Evolutionary conservation across 2,329 filamentous ascomycete genomes (phyloP), one percentile per base, ranked within the genome.

Genomic region (Paradendryphiella salina): DNA sequence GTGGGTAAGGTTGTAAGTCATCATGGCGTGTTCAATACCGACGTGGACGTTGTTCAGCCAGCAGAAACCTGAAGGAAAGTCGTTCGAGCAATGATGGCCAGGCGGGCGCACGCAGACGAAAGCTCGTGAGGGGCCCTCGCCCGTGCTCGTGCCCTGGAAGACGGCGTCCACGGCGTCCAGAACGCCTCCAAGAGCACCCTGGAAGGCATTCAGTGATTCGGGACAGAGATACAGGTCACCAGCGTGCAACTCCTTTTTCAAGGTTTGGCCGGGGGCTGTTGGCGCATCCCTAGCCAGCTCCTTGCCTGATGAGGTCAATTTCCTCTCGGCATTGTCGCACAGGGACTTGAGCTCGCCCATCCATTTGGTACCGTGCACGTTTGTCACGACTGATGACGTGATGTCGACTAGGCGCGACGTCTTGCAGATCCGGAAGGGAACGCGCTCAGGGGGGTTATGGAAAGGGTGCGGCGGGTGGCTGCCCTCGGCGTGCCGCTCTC

Each of bases 21-120:
- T 84, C 15, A 90, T 86, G 9, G 87, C 93, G 71, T 99, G 89
- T 72, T 95, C 89, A 59, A 99, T 96, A 0, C 93, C 94, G 17
- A 99, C 90, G 68, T 97, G 93, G 0, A 99, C 91, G 69, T 99
- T 99, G 73, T 99, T 99, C 42, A 99, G 77, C 93, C 94, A 99
- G 76, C 94, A 99, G 70, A 99, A 99, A 0, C 94, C 94, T 2
- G 93, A 96, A 0, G 94, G 94, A 63, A 88, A 87, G 41, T 88
- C 84, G 3, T 90, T 85, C 2, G 93, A 96, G 74, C 94, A 99
- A 69, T 99, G 94, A 70, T 99, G 94, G 1, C 94, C 94, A 0
- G 94, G 94, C 4, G 94, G 94, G 26, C 94, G 85, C 41, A 97
- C 88, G 21, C 88, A 92, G 41, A 97, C 90, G 71, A 99, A 99